phyloP scores from a whole-genome alignment of 2,329 filamentous ascomycete species.

The Ceratocystis papillata region DNA sequence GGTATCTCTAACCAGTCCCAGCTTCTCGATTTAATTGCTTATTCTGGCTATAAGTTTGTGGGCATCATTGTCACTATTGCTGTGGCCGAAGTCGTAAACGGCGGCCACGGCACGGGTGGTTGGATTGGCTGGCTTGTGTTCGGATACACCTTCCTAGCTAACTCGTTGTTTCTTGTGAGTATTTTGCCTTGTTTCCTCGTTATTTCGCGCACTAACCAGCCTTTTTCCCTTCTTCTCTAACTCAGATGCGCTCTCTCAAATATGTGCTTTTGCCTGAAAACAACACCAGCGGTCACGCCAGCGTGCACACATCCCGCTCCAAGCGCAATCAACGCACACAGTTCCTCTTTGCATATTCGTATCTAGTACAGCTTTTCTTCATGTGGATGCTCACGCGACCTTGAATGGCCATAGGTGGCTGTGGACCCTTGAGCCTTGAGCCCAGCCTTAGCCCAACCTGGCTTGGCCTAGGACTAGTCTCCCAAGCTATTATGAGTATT shows the following conservation, averaged over 20 bases:
- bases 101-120: slow-evolving; percentile 69
- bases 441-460: not conserved
- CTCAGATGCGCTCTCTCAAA: slow-evolving; percentile 79
- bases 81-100: slow-evolving; percentile 64
- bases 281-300: slow-evolving; percentile 52
- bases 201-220: not conserved
- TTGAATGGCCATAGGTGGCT: slow-evolving; percentile 27
- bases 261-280: slow-evolving; percentile 90
- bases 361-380: slow-evolving; percentile 83
- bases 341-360: slow-evolving; percentile 89
- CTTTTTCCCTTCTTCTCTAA: not conserved
- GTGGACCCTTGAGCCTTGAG: not conserved
- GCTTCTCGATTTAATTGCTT: slow-evolving; percentile 85
- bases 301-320: slow-evolving; percentile 56
- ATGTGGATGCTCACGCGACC: slow-evolving; percentile 64
- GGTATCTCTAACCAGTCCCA: slow-evolving; percentile 91
- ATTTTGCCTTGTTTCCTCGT: not conserved
- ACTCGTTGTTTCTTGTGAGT: slow-evolving; percentile 84
- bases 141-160: slow-evolving; percentile 81
- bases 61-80: slow-evolving; percentile 85
- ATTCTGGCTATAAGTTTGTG: slow-evolving; percentile 97
- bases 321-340: slow-evolving; percentile 83
- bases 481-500: not conserved
- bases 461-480: not conserved
- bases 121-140: slow-evolving; percentile 87